Percentiles rank a stretch among this genome's conserved stretches.
phyloP scores from a whole-genome alignment of 805 yeast species.

The Lipomyces sp. region DNA sequence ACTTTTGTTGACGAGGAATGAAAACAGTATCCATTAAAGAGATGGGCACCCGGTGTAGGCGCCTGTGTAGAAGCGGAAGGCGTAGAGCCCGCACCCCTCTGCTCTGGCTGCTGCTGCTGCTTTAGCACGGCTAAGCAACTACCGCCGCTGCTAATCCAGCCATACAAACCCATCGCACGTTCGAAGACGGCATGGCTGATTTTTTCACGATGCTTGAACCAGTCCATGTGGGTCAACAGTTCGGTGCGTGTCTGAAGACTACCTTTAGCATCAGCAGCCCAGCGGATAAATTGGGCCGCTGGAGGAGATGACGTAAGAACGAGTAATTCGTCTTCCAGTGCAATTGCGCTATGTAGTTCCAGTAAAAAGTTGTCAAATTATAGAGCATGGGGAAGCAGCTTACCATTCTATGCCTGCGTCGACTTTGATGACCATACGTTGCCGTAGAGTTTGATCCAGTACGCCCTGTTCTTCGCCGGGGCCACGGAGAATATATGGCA shows the following conservation, averaged over 20 bases:
- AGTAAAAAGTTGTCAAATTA: too few relatives aligned
- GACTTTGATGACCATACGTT: conserved; percentile 32
- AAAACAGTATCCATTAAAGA: neutral
- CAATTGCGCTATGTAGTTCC: conserved; percentile 21
- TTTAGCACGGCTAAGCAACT: conserved; percentile 30
- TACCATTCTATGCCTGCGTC: conserved; percentile 36
- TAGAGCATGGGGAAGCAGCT: conserved; percentile 16
- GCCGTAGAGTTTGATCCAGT: conserved; percentile 35
- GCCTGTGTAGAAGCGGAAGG: too few relatives aligned
- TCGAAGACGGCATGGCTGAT: conserved; percentile 30
- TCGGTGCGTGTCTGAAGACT: conserved; percentile 29
- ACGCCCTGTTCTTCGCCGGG: conserved; percentile 43
- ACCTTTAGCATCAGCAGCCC: conserved; percentile 25
- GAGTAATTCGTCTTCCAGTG: conserved; percentile 27
- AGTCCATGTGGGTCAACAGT: conserved; percentile 30
- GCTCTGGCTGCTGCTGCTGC: neutral
- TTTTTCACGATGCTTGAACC: conserved; percentile 28
- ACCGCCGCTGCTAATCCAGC: conserved; percentile 34
- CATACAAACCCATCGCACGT: conserved; percentile 36
- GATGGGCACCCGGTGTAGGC: too few relatives aligned
- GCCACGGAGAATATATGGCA: conserved; percentile 36
- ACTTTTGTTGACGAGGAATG: neutral
- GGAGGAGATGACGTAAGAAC: conserved; percentile 26
- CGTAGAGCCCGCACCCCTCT: conserved; percentile 1
- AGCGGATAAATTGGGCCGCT: conserved; percentile 27